Conservation (phyloP, 805 yeast species). For the Ogataea polymorpha region DNA sequence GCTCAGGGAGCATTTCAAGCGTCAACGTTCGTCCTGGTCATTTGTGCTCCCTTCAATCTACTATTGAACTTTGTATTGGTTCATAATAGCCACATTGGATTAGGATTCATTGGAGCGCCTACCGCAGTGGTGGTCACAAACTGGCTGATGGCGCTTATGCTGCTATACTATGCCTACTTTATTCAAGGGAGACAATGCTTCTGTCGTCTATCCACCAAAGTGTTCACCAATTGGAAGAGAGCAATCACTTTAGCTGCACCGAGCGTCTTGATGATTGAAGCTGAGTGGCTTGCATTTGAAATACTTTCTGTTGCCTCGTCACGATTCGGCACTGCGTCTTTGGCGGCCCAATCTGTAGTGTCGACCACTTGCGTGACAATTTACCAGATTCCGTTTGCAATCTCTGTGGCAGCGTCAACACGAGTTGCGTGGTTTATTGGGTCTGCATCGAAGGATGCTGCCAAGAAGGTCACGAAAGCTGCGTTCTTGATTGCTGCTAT, state of each 20-base stretch:
- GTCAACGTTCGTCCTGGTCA: constrained; percentile 47
- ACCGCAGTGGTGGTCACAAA: constrained; percentile 53
- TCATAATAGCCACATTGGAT: constrained; percentile 39
- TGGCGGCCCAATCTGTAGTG: constrained; percentile 52
- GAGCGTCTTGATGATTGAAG: constrained; percentile 55
- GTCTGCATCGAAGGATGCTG: constrained; percentile 33
- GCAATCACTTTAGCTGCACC: constrained; percentile 48
- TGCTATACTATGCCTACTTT: constrained; percentile 38
- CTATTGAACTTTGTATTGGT: constrained; percentile 46
- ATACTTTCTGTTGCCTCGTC: constrained; percentile 52
- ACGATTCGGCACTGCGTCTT: constrained; percentile 48
- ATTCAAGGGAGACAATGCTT: constrained; percentile 48
- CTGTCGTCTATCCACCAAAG: constrained; percentile 43
- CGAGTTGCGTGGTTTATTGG: constrained; percentile 57
- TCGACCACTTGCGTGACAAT: constrained; percentile 44
- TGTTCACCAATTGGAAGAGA: constrained; percentile 45
- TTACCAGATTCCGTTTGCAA: constrained; percentile 57
- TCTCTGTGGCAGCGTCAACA: constrained; percentile 57
- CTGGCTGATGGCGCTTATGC: constrained; percentile 51
- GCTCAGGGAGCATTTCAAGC: constrained; percentile 58
- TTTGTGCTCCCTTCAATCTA: constrained; percentile 54
- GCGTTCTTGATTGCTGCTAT: constrained; percentile 33
- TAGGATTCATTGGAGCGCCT: constrained; percentile 59
- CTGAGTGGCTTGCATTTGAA: constrained; percentile 58
- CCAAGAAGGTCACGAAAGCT: constrained; percentile 37